phyloP scores from a whole-genome alignment of 2,329 filamentous ascomycete genomes.

The Trichoderma atrobrunneum region DNA sequence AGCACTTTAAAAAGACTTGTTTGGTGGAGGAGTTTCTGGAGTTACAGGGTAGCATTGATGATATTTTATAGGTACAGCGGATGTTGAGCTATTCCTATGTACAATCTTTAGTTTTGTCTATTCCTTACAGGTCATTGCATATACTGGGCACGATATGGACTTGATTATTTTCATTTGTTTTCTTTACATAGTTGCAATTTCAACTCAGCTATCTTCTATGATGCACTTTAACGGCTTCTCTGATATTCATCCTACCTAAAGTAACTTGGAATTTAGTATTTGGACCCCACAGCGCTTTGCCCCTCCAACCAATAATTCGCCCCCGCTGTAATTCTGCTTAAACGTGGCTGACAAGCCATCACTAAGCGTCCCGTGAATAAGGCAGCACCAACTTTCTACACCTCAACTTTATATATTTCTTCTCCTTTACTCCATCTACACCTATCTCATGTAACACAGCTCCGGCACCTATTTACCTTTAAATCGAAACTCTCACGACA shows the following conservation, averaged over 20 bases:
- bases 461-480: neutral
- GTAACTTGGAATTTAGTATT: neutral
- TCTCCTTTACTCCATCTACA: neutral
- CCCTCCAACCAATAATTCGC: neutral
- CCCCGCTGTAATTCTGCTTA: neutral
- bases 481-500: neutral
- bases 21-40: neutral
- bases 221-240: too few relatives aligned
- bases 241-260: too few relatives aligned
- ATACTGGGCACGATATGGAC: neutral
- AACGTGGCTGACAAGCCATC: constrained; percentile 8
- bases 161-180: neutral
- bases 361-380: neutral
- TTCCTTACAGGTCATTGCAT: neutral
- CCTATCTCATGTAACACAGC: neutral
- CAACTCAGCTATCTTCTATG: neutral
- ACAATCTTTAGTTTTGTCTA: neutral
- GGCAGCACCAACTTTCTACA: neutral
- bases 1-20: neutral
- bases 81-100: neutral
- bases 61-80: neutral
- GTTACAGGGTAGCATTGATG: constrained; percentile 6
- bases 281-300: neutral
- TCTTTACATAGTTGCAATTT: neutral
- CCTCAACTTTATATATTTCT: neutral